Conservation (phyloP, 768 basidiomycete genomes). For the Mycena polygramma region DNA sequence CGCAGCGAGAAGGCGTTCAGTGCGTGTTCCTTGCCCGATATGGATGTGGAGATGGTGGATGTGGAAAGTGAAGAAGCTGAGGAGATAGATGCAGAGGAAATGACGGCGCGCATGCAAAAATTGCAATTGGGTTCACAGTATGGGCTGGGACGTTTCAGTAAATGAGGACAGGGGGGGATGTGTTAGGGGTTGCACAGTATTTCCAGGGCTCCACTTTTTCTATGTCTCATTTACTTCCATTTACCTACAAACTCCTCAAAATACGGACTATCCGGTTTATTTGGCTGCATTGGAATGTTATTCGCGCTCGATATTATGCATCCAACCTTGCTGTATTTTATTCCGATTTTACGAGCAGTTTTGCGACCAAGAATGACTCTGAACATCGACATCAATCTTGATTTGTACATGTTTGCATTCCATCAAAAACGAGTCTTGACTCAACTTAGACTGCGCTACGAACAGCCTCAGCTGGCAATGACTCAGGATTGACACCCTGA, state of each 20-base stretch:
- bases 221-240: not conserved
- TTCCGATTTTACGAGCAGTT: not conserved
- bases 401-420: not conserved
- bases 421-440: not conserved
- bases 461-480: too few species aligned
- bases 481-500: not conserved
- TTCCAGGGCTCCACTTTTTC: not conserved
- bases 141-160: too few species aligned
- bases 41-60: too few species aligned
- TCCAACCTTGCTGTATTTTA: too few species aligned
- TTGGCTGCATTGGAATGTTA: not conserved
- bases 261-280: not conserved
- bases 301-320: not conserved
- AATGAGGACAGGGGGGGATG: too few species aligned
- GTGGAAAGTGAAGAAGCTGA: too few species aligned
- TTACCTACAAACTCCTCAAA: conserved; percentile 1
- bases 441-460: too few species aligned
- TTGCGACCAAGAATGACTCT: not conserved
- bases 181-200: not conserved
- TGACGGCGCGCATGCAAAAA: too few species aligned
- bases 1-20: too few species aligned
- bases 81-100: too few species aligned
- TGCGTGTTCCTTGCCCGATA: too few species aligned
- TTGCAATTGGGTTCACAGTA: too few species aligned
- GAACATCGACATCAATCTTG: not conserved